These are phyloP conservation scores for Hemileccinum impolitum DNA, from an alignment of 768 basidiomycete species.

Conservation along the genomic window DNA sequence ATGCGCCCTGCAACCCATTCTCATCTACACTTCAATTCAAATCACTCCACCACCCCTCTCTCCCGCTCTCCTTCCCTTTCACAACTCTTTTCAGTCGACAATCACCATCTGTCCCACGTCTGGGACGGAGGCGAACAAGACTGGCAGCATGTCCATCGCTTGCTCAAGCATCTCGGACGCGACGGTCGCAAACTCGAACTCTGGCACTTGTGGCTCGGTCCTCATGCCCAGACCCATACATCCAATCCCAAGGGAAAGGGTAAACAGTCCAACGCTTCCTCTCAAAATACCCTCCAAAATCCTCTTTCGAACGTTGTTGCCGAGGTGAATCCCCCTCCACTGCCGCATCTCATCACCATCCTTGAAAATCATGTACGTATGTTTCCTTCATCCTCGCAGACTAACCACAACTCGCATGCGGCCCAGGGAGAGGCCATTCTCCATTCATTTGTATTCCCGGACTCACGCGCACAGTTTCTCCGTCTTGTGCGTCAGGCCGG, in stretches of 20 bases:
- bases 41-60: neutral
- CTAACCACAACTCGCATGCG: conserved; percentile 9
- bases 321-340: conserved; percentile 24
- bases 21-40: neutral
- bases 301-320: conserved; percentile 10
- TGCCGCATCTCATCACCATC: conserved; percentile 47
- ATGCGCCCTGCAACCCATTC: conserved; percentile 52
- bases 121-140: conserved; percentile 60
- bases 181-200: conserved; percentile 77
- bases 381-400: neutral
- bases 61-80: conserved; percentile 5
- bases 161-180: conserved; percentile 51
- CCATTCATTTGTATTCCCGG: conserved; percentile 64
- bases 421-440: conserved; percentile 55
- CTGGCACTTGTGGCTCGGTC: conserved; percentile 69
- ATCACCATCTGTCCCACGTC: conserved; percentile 34
- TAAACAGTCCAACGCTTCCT: conserved; percentile 39
- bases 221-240: conserved; percentile 22
- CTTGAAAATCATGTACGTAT: conserved; percentile 58
- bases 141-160: conserved; percentile 54
- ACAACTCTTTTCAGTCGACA: conserved; percentile 10
- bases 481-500: conserved; percentile 48
- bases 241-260: conserved; percentile 33
- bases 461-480: conserved; percentile 69
- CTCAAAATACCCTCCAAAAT: conserved; percentile 4